phyloP scores from a whole-genome alignment of 768 basidiomycete species.

The Holtermanniella nyarrowii region DNA sequence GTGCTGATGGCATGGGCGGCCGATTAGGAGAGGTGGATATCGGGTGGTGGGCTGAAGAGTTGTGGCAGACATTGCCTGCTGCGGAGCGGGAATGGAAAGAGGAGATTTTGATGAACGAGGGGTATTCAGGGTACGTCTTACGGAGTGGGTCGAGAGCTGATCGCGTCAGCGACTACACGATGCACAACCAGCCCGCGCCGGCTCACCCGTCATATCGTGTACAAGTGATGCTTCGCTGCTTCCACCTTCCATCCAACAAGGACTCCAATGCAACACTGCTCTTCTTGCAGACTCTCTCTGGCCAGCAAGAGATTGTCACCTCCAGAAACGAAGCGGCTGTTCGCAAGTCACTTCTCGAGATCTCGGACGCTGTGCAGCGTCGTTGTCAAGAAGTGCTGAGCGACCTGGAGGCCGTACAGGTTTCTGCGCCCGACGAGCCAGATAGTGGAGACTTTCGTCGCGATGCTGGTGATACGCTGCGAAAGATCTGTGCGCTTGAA shows the following conservation, averaged over 20 bases:
- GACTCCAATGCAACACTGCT: background rate
- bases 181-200: slow-evolving; percentile 53
- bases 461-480: background rate
- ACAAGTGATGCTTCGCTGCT: slow-evolving; percentile 24
- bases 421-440: too few relatives aligned
- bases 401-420: too few relatives aligned
- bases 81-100: slow-evolving; percentile 47
- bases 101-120: slow-evolving; percentile 50
- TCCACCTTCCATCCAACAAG: slow-evolving; percentile 18
- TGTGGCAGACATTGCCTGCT: slow-evolving; percentile 35
- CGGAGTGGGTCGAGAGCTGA: background rate
- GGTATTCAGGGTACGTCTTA: slow-evolving; percentile 69
- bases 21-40: slow-evolving; percentile 54
- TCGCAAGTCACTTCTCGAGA: background rate
- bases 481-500: background rate
- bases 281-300: background rate
- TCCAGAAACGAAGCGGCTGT: background rate
- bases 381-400: too few relatives aligned
- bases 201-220: slow-evolving; percentile 68
- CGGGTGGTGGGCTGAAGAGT: slow-evolving; percentile 47
- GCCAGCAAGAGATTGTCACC: background rate
- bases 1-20: slow-evolving; percentile 21
- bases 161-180: slow-evolving; percentile 56
- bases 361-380: background rate
- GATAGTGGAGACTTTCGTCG: too few relatives aligned